Evolutionary conservation across 2,329 filamentous ascomycete species (phyloP), one percentile per base, ranked within the genome.

Genomic region (Apiospora koreana): DNA sequence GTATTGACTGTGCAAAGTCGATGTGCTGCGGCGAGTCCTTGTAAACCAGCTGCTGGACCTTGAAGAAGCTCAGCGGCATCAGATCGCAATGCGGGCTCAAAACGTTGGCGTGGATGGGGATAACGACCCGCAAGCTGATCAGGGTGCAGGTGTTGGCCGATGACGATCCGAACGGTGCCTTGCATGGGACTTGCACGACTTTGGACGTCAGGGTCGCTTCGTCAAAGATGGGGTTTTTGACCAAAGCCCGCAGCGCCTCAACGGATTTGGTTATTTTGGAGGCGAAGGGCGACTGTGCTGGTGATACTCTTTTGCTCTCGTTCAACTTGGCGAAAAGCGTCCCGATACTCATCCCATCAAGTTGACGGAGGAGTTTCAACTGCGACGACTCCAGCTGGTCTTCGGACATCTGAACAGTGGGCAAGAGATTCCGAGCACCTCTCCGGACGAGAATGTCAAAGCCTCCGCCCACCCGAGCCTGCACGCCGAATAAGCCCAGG

Each of bases 391-490:
- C 85, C 1, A 93, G 81, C 0, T 81, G 80, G 16, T 85, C 81
- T 8, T 89, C 77, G 0, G 87, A 83, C 71, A 93, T 77, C 23
- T 85, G 83, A 62, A 88, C 82, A 1, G 87, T 87, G 1, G 92
- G 92, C 0, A 93, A 83, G 67, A 91, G 82, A 72, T 91, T 89
- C 25, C 86, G 85, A 8, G 85, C 83, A 8, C 84, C 83, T 62
- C 84, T 87, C 67, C 85, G 84, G 23, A 90, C 90, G 18, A 93
- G 81, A 7, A 93, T 84, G 72, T 92, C 89, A 72, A 92, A 93
- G 8, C 88, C 88, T 65, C 81, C 82, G 43, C 84, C 83, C 10
- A 87, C 81, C 2, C 84, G 80, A 2, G 88, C 86, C 48, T 86
- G 83, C 50, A 89, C 82, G 2, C 86, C 88, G 73, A 91, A 91